These are phyloP conservation scores for Phycomyces nitens DNA, from an alignment of 192 early-diverging fungal genomes.

Conservation along the genomic window DNA sequence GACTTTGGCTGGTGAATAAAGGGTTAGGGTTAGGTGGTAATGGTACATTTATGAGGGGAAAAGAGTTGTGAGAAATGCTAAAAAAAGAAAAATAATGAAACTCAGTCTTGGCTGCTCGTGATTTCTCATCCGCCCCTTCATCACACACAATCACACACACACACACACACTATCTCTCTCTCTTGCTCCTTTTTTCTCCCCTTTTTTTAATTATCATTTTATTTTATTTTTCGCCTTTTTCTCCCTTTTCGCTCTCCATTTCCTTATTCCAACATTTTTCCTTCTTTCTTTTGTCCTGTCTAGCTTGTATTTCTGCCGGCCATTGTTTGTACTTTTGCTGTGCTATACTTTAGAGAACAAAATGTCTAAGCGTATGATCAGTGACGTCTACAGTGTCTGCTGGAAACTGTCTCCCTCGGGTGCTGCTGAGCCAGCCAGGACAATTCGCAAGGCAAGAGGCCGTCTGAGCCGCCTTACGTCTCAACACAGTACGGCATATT, in stretches of 20 bases:
- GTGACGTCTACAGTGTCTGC: conserved; percentile 1
- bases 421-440: not conserved
- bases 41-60: not conserved
- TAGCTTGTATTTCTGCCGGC: not conserved
- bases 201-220: conserved; percentile 1
- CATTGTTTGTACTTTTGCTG: not conserved
- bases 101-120: not conserved
- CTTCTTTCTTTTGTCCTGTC: not conserved
- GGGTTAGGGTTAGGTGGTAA: not conserved
- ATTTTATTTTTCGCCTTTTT: not conserved
- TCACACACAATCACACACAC: too few species aligned
- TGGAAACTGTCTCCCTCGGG: not conserved
- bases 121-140: not conserved
- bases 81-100: not conserved
- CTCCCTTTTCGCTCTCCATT: not conserved
- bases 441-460: not conserved
- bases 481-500: not conserved
- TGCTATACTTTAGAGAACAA: not conserved
- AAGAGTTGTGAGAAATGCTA: not conserved
- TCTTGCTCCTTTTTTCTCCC: not conserved
- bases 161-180: not conserved
- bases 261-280: not conserved
- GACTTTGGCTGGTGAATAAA: too few species aligned
- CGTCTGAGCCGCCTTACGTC: not conserved
- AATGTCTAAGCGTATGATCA: conserved; percentile 2